These are phyloP conservation scores for Teratosphaeria epicoccoides DNA, from an alignment of 2,329 filamentous ascomycete species.

Conservation along the genomic window DNA sequence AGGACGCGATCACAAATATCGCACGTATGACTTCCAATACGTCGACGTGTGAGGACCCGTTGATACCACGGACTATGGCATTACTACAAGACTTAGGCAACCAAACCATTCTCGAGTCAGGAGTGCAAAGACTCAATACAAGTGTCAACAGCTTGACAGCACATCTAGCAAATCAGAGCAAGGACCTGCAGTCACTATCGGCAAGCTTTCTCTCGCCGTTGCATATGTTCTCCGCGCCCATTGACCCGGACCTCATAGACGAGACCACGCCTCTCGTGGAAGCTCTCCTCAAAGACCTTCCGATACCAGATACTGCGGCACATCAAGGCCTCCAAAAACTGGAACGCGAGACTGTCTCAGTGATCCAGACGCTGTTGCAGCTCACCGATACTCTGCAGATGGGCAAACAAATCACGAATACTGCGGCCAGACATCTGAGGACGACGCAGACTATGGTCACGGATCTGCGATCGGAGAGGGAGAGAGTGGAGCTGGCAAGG, in stretches of 20 bases:
- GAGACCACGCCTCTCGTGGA: slow-evolving; percentile 58
- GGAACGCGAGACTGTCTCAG: slow-evolving; percentile 55
- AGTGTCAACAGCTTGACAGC: slow-evolving; percentile 46
- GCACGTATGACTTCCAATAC: slow-evolving; percentile 24
- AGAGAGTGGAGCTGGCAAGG: slow-evolving; percentile 70
- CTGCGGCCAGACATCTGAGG: slow-evolving; percentile 67
- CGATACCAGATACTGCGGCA: slow-evolving; percentile 53
- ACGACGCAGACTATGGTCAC: slow-evolving; percentile 75
- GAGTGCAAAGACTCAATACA: slow-evolving; percentile 25
- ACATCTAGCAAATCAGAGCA: slow-evolving; percentile 64
- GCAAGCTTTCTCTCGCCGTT: slow-evolving; percentile 50
- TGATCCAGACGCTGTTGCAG: slow-evolving; percentile 70
- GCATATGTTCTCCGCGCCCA: slow-evolving; percentile 44
- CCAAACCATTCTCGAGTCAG: slow-evolving; percentile 24
- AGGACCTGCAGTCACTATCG: slow-evolving; percentile 61
- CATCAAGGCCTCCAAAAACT: slow-evolving; percentile 58
- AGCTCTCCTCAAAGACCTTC: slow-evolving; percentile 55
- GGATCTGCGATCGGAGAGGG: slow-evolving; percentile 74
- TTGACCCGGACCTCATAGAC: slow-evolving; percentile 55
- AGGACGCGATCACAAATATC: slow-evolving; percentile 25
- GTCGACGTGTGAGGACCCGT: slow-evolving; percentile 21
- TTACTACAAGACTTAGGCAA: slow-evolving; percentile 27
- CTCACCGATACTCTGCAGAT: slow-evolving; percentile 90
- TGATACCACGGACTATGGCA: slow-evolving; percentile 22
- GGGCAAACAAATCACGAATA: slow-evolving; percentile 76